Base-by-base conservation (phyloP, 2,329 filamentous ascomycete species). In the Cephalotrichum gorgonifer region DNA sequence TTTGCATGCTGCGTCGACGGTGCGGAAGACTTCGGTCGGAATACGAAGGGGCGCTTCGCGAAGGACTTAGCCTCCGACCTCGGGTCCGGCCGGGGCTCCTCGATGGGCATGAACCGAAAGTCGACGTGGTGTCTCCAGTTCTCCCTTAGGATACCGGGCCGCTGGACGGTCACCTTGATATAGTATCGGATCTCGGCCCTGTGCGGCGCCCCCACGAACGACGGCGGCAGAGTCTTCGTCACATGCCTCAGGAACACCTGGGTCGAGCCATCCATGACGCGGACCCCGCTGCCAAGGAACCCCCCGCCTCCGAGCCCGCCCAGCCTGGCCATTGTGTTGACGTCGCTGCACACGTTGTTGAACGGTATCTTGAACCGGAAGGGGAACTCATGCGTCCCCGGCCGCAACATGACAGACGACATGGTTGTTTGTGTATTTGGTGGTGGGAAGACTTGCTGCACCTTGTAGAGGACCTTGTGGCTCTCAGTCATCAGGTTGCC, bases 131-230 rank as follows among this genome's bases (percentile, higher is more conserved):
- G 73, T 20, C 90, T 75, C 64, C 88, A 86, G 59, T 96, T 96
- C 67, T 95, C 89, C 61, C 91, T 91, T 66, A 94, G 88, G 51
- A 96, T 75, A 14, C 86, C 83, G 0, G 89, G 88, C n/a, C 89
- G 76, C 59, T 89, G 87, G 6, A 97, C 82, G 0, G 93, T 97
- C n/a, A 86, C 88, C 64, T 98, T 98, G 61, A 97, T 76, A 62
- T 87, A 98, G 67, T 98, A 98, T 56, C 83, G 79, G 52, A 97
- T 90, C 65, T 95, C 89, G 22, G 90, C 91, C 64, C 90, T 81
- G 28, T 84, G 85, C 0, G 88, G 87, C 55, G 93, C 90, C 3
- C 88, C 88, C n/a, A 78, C 86, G 48, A 97, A 70, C 4, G 89
- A 94, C 0, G 93, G 93, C 5, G 93, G 93, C 11, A 98, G 73